Percentiles rank a stretch among this genome's conserved stretches.
Evolutionary conservation across 2,329 filamentous ascomycete species (phyloP).

Genomic region (Eurotiales sp.): DNA sequence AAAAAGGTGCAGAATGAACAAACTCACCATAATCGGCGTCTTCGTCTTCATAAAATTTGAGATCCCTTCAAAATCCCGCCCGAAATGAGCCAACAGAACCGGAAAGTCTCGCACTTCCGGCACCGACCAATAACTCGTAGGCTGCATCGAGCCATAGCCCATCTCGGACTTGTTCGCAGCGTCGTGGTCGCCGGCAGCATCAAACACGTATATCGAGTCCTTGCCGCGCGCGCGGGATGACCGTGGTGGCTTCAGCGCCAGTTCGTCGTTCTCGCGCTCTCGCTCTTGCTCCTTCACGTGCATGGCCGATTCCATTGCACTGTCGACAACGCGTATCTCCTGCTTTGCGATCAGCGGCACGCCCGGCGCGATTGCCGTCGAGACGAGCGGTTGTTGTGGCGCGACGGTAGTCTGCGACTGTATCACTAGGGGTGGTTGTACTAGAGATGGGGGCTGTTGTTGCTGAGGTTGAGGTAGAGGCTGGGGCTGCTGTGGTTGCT

Average conservation of each 20-base stretch:
- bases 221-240: slow-evolving; percentile 28
- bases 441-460: slow-evolving; percentile 6
- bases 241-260: slow-evolving; percentile 24
- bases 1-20: too few relatives aligned
- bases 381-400: slow-evolving; percentile 21
- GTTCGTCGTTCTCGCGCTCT: slow-evolving; percentile 19
- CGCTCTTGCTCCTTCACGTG: slow-evolving; percentile 28
- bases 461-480: slow-evolving; percentile 16
- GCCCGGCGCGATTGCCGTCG: slow-evolving; percentile 20
- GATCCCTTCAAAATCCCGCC: slow-evolving; percentile 47
- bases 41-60: slow-evolving; percentile 51
- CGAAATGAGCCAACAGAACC: slow-evolving; percentile 44
- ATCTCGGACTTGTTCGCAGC: slow-evolving; percentile 25
- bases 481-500: slow-evolving; percentile 13
- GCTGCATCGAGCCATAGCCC: slow-evolving; percentile 37
- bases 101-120: slow-evolving; percentile 48
- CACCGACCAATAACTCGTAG: slow-evolving; percentile 52
- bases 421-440: slow-evolving; percentile 11
- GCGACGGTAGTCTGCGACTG: slow-evolving; percentile 11
- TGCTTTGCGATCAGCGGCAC: slow-evolving; percentile 17
- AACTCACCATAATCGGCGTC: slow-evolving; percentile 50
- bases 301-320: slow-evolving; percentile 2
- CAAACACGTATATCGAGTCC: slow-evolving; percentile 34
- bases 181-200: slow-evolving; percentile 29
- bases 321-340: slow-evolving; percentile 11